Evolutionary conservation across 2,329 filamentous ascomycete species (phyloP).

Genomic region (Talaromyces sp.): DNA sequence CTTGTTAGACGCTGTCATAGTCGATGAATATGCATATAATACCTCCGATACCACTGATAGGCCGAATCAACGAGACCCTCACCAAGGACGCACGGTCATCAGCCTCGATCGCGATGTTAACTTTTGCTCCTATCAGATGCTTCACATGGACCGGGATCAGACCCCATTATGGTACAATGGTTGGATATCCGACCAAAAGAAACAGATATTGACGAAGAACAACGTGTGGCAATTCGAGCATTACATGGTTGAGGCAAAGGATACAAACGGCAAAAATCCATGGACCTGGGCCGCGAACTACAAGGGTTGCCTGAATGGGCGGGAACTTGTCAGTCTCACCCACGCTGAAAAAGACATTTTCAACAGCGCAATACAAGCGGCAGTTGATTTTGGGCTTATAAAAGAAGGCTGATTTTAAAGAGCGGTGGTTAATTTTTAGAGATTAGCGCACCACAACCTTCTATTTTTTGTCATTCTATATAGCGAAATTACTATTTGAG

Average conservation of each 20-base stretch:
- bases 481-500: no score
- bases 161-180: conserved; percentile 46
- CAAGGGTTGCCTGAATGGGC: neutral
- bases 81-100: conserved; percentile 17
- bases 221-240: neutral
- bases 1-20: no score
- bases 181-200: conserved; percentile 21
- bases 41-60: no score
- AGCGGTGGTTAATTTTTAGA: no score
- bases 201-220: neutral
- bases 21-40: no score
- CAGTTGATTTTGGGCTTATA: no score
- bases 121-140: conserved; percentile 39
- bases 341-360: neutral
- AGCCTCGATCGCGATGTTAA: neutral
- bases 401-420: no score
- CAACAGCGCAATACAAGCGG: no score
- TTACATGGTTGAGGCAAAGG: neutral
- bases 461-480: no score
- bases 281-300: neutral
- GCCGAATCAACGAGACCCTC: no score
- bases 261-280: neutral
- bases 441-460: no score
- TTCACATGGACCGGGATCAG: conserved; percentile 39
- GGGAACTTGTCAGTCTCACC: neutral